Evolutionary conservation across 2,329 filamentous ascomycete genomes (phyloP), one percentile per base, ranked within the genome.

Genomic region (Ophiognomonia clavigignenti-juglandacearum): DNA sequence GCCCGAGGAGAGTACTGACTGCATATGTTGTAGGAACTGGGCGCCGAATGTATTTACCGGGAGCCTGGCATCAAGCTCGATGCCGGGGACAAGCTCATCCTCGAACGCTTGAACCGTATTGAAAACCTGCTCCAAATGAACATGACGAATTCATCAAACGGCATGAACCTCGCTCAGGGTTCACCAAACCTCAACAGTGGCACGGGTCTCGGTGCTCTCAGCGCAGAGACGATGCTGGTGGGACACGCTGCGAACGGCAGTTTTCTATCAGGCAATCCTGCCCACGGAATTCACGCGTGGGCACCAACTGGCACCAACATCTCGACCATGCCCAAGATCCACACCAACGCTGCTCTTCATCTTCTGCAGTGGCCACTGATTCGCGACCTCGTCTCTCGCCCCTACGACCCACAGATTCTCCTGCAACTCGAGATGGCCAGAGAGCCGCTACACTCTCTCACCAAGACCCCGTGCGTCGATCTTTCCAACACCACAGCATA

Each of bases 1-100:
- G 29, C 10, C 11, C 6, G 29, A 10, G 29, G 2, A 35, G 16
- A 16, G 14, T 14, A 26, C 39, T 41, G 27, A 41, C 39, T 14
- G 4, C 19, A 3, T 14, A 35, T 14, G 6, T 18, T 6, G 16
- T 26, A 45, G 43, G 43, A 92, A 62, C 72, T 92, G 34, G 86
- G 87, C 45, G 88, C 86, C 37, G 86, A 92, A 53, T 93, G 88
- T 64, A 77, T 91, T 54, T 93, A 93, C 64, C 80, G 88, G 53
- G 88, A 93, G 62, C 88, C 88, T 6, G 87, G 87, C 3, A 88
- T 92, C 71, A 93, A 93, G 67, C 78, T 93, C 9, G 88, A 93
- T 62, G 86, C 87, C 29, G 88, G 88, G 54, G 88, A 92, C 70
- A 92, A 91, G 68, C 73, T 93, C 47, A 93, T 93, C 52, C 70